Evolutionary conservation across 2,329 filamentous ascomycete species (phyloP).

Genomic region (Alternaria gansuensis): DNA sequence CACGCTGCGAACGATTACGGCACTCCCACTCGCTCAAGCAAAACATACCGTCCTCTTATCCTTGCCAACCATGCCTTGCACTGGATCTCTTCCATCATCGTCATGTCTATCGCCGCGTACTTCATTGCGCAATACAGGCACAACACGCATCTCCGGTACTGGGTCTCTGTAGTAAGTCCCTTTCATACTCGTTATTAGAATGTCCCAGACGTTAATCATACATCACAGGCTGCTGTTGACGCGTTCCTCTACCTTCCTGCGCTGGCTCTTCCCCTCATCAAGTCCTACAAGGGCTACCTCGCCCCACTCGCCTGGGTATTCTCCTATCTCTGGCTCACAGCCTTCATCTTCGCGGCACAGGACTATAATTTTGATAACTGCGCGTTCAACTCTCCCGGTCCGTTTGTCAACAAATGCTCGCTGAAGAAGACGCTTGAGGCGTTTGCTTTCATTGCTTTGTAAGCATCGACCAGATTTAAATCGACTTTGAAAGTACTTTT

Average conservation of each 20-base stretch:
- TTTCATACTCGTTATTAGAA: not conserved
- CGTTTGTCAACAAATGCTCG: conserved; percentile 21
- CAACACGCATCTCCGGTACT: conserved; percentile 34
- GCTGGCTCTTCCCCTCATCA: conserved; percentile 23
- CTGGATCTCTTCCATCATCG: conserved; percentile 30
- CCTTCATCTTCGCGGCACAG: conserved; percentile 37
- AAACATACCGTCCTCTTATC: conserved; percentile 25
- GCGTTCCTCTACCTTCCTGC: conserved; percentile 27
- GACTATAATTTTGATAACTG: conserved; percentile 32
- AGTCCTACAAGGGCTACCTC: conserved; percentile 35
- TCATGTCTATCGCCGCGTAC: conserved; percentile 31
- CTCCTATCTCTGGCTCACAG: conserved; percentile 40
- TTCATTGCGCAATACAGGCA: conserved; percentile 24
- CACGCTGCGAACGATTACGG: conserved; percentile 25
- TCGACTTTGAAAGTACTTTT: not conserved
- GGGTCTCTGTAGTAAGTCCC: conserved; percentile 26
- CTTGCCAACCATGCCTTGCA: conserved; percentile 30
- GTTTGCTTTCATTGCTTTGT: conserved; percentile 40
- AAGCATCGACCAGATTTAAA: conserved; percentile 2
- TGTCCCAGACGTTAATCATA: not conserved
- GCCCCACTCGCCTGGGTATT: conserved; percentile 31
- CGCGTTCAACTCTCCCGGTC: conserved; percentile 17
- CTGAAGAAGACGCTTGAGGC: conserved; percentile 35
- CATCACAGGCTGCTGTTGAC: conserved; percentile 25
- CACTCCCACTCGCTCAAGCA: conserved; percentile 19